phyloP scores from a whole-genome alignment of 2,329 filamentous ascomycete species.

The Lomentospora prolificans region DNA sequence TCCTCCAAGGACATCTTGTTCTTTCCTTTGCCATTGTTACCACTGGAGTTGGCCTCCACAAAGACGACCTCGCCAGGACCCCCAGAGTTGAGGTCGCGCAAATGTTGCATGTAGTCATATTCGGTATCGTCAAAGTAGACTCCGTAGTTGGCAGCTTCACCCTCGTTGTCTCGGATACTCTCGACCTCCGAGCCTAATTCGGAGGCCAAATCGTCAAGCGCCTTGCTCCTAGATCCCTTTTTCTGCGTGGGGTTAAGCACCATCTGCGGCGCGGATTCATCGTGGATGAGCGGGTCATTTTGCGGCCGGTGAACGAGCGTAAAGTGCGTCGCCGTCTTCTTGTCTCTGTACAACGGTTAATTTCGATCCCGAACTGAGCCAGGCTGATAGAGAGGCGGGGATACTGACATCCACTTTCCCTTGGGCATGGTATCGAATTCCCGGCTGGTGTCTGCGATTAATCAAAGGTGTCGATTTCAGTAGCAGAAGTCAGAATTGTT shows the following conservation, averaged over 20 bases:
- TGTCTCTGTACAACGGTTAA: slow-evolving; percentile 46
- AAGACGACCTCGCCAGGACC: slow-evolving; percentile 66
- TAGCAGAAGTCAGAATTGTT: background rate
- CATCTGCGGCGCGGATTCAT: slow-evolving; percentile 79
- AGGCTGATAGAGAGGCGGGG: slow-evolving; percentile 5
- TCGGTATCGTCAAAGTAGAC: slow-evolving; percentile 90
- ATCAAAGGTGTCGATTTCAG: background rate
- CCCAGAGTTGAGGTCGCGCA: slow-evolving; percentile 73
- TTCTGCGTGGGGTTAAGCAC: slow-evolving; percentile 63
- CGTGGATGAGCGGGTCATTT: slow-evolving; percentile 94
- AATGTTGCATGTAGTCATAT: slow-evolving; percentile 99
- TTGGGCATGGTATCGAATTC: slow-evolving; percentile 53
- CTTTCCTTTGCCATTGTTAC: slow-evolving; percentile 61
- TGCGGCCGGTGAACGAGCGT: slow-evolving; percentile 91
- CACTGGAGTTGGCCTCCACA: slow-evolving; percentile 59
- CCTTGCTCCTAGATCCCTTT: slow-evolving; percentile 42
- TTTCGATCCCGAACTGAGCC: slow-evolving; percentile 4
- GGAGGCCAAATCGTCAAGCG: slow-evolving; percentile 63
- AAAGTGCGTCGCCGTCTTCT: slow-evolving; percentile 88
- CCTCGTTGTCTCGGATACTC: slow-evolving; percentile 75
- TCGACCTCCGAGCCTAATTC: slow-evolving; percentile 62
- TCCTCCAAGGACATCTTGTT: slow-evolving; percentile 75
- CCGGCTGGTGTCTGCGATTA: background rate
- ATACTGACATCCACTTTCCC: slow-evolving; percentile 56
- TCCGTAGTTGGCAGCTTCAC: slow-evolving; percentile 88